phyloP scores from a whole-genome alignment of 106 monocot genomes.

The Phalaenopsis equestris region DNA sequence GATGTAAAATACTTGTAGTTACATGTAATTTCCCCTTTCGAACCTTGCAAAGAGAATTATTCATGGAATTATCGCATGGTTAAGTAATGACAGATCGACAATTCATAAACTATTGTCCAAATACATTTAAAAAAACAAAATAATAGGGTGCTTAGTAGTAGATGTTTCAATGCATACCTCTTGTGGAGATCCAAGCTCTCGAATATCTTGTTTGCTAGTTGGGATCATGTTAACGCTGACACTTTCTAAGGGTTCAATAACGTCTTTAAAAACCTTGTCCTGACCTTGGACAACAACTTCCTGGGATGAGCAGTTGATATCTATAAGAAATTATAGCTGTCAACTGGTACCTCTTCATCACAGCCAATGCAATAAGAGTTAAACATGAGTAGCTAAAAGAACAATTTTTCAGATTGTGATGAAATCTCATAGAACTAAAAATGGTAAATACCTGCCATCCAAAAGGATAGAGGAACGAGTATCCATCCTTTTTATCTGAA shows the following conservation, averaged over 20 bases:
- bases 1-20: not conserved
- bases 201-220: constrained; percentile 67
- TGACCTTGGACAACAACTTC: constrained; percentile 84
- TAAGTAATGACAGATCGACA: not conserved
- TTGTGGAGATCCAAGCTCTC: constrained; percentile 79
- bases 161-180: constrained; percentile 28
- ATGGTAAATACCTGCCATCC: constrained; percentile 69
- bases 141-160: not conserved
- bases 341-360: constrained; percentile 12
- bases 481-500: constrained; percentile 76
- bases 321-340: constrained; percentile 16
- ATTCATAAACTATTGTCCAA: not conserved
- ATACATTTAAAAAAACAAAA: not conserved
- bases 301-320: constrained; percentile 30
- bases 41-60: not conserved
- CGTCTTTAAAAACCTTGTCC: constrained; percentile 97
- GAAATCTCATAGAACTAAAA: not conserved
- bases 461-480: constrained; percentile 84
- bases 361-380: not conserved
- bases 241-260: constrained; percentile 93
- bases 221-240: constrained; percentile 72
- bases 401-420: not conserved
- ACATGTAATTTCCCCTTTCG: not conserved
- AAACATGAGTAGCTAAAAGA: not conserved
- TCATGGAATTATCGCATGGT: not conserved